These are phyloP conservation scores for Corchorus olitorius DNA, from an alignment of 345 rosid genomes.

Conservation along the genomic window DNA sequence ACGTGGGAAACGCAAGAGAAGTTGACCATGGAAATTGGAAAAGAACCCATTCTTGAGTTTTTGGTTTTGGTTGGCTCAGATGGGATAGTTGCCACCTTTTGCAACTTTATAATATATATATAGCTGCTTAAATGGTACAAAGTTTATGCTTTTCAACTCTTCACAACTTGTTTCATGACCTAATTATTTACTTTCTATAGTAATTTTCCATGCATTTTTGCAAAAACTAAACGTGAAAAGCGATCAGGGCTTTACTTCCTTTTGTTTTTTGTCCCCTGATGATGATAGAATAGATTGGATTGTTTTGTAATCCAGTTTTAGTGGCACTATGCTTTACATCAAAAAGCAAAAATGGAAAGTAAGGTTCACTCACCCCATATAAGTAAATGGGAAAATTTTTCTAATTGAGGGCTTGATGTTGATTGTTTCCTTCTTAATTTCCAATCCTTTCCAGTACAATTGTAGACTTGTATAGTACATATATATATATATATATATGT, in stretches of 20 bases:
- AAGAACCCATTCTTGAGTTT: background rate
- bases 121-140: no score
- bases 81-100: background rate
- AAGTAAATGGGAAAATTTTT: no score
- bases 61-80: background rate
- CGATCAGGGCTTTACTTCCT: no score
- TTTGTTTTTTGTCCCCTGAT: no score
- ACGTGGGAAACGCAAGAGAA: background rate
- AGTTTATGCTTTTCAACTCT: background rate
- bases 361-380: background rate
- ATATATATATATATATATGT: no score
- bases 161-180: no score
- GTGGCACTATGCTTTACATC: background rate
- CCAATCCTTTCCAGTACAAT: background rate
- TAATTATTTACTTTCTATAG: no score
- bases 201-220: no score
- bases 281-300: background rate
- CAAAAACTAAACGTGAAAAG: no score
- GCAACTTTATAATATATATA: background rate
- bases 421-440: background rate
- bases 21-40: background rate
- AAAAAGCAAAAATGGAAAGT: background rate
- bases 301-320: background rate
- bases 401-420: background rate
- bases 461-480: no score